phyloP scores from a whole-genome alignment of 495 filamentous ascomycete species.

The Penicillium ochrochloron region DNA sequence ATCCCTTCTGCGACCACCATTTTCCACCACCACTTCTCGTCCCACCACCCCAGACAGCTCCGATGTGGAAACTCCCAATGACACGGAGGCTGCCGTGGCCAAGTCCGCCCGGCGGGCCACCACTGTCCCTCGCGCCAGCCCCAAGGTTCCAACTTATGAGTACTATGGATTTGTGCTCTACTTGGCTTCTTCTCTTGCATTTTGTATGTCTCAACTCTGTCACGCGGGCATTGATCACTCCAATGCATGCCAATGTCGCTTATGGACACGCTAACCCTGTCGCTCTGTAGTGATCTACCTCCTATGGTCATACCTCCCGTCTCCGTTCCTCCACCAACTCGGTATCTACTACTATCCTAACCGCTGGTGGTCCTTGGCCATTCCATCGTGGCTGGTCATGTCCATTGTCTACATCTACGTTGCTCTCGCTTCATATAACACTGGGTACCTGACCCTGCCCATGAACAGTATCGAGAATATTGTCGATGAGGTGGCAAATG shows the following conservation, averaged over 20 bases:
- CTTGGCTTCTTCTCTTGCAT: conserved; percentile 76
- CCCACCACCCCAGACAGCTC: conserved; percentile 91
- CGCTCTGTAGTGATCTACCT: conserved; percentile 71
- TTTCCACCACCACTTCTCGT: conserved; percentile 72
- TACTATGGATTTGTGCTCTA: conserved; percentile 99
- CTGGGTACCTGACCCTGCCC: conserved; percentile 80
- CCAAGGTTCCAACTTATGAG: conserved; percentile 95
- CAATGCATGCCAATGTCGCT: background rate
- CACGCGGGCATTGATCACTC: background rate
- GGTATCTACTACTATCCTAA: conserved; percentile 97
- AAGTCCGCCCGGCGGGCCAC: conserved; percentile 66
- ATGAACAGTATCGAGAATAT: conserved; percentile 84
- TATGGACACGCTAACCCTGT: conserved; percentile 10
- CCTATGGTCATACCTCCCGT: conserved; percentile 92
- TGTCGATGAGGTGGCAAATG: conserved; percentile 85
- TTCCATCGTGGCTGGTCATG: conserved; percentile 90
- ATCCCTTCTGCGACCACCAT: conserved; percentile 83
- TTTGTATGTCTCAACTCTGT: conserved; percentile 51
- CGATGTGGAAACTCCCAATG: conserved; percentile 73
- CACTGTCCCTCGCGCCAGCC: conserved; percentile 83
- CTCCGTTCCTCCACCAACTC: conserved; percentile 86
- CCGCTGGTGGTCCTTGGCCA: conserved; percentile 94
- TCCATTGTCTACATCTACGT: conserved; percentile 89
- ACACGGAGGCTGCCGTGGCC: conserved; percentile 66
- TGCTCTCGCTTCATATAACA: conserved; percentile 90